Evolutionary conservation across 2,329 filamentous ascomycete species (phyloP).

Genomic region (Xylariaceae sp.): DNA sequence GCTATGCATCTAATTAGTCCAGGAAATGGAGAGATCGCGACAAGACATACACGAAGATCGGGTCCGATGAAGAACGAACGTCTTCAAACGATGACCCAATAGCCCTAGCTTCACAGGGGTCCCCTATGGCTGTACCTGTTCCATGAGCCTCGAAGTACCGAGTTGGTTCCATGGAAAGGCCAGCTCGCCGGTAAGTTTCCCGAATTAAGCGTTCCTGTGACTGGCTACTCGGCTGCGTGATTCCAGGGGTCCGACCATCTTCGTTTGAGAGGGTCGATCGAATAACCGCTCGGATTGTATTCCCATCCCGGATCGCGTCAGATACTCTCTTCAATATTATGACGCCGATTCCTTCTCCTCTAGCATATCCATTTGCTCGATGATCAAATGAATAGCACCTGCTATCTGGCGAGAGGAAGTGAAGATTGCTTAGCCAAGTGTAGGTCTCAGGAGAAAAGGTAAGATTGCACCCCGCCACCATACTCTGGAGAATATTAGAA

Average conservation of each 20-base stretch:
- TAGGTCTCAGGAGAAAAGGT: constrained; percentile 8
- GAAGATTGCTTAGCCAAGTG: constrained; percentile 27
- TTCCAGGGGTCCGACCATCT: constrained; percentile 51
- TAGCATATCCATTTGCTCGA: constrained; percentile 53
- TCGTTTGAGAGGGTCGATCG: constrained; percentile 46
- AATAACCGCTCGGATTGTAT: constrained; percentile 46
- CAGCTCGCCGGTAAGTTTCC: constrained; percentile 42
- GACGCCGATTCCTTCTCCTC: constrained; percentile 51
- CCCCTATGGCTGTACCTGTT: constrained; percentile 33
- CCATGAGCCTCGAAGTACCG: constrained; percentile 41
- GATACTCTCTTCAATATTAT: constrained; percentile 43
- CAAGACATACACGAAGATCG: constrained; percentile 14
- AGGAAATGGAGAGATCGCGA: neutral
- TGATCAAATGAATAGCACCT: constrained; percentile 45
- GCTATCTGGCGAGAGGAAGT: constrained; percentile 38
- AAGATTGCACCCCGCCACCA: constrained; percentile 21
- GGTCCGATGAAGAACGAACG: neutral
- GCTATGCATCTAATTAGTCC: constrained; percentile 15
- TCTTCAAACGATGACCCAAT: constrained; percentile 27
- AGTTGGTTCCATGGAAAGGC: constrained; percentile 32
- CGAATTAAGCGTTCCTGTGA: constrained; percentile 46
- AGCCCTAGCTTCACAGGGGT: constrained; percentile 36
- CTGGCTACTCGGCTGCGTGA: constrained; percentile 51
- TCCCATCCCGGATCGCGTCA: constrained; percentile 45
- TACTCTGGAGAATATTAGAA: neutral